A percentile compares a stretch with the other conserved stretches of the same genome.
Conservation (phyloP, 345 rosid species). For the Acer yangbiense region DNA sequence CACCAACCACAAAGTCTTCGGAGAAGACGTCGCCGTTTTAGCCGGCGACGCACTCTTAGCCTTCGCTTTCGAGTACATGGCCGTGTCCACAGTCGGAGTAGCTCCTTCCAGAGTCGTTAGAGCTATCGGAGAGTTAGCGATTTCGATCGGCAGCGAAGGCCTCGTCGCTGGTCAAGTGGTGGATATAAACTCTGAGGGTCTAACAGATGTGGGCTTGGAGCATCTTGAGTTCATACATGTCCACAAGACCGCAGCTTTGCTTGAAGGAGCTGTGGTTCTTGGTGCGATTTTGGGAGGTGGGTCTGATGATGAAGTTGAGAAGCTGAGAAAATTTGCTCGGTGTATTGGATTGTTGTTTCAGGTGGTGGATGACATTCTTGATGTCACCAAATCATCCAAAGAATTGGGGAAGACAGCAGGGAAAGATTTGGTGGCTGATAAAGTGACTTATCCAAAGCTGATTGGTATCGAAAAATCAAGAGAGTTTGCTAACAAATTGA, state of each 20-base stretch:
- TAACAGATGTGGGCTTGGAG: constrained; percentile 56
- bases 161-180: constrained; percentile 92
- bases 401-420: constrained; percentile 96
- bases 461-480: constrained; percentile 77
- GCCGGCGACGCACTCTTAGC: constrained; percentile 91
- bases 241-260: constrained; percentile 84
- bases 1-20: constrained; percentile 82
- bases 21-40: constrained; percentile 81
- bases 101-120: constrained; percentile 49
- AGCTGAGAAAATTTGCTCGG: constrained; percentile 68
- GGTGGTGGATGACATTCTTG: constrained; percentile 95
- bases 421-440: constrained; percentile 88
- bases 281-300: constrained; percentile 91
- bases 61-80: constrained; percentile 77
- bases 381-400: constrained; percentile 76
- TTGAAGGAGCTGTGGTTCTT: constrained; percentile 75
- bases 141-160: constrained; percentile 63
- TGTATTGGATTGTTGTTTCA: constrained; percentile 83
- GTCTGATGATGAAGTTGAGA: constrained; percentile 66
- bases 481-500: constrained; percentile 73
- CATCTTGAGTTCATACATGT: constrained; percentile 82
- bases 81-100: constrained; percentile 50
- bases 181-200: constrained; percentile 70
- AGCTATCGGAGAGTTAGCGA: constrained; percentile 75
- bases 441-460: constrained; percentile 78